Conservation (phyloP, 1,284 basidiomycete genomes). For the Vanrija sp. region DNA sequence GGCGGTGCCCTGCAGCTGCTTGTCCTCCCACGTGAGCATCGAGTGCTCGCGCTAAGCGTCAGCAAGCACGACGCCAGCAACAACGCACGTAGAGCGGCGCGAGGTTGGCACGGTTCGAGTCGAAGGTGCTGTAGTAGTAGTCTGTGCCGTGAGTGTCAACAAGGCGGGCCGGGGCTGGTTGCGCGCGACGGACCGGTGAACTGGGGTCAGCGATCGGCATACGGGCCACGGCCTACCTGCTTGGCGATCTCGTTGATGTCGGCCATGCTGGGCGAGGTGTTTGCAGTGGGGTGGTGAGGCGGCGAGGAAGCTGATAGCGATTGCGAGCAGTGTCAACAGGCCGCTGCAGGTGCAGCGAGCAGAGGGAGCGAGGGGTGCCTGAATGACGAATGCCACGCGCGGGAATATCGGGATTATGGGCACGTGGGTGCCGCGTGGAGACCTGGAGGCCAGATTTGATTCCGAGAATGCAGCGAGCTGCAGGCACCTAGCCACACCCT, state of each 20-base stretch:
- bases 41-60: conserved; percentile 65
- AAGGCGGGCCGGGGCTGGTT: neutral
- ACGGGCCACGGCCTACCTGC: conserved; percentile 29
- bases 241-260: conserved; percentile 60
- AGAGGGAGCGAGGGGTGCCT: no score
- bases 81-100: conserved; percentile 45
- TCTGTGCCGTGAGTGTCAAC: conserved; percentile 24
- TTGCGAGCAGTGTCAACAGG: no score
- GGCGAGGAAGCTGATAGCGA: neutral
- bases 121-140: conserved; percentile 50
- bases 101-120: conserved; percentile 40
- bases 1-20: conserved; percentile 58
- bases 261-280: conserved; percentile 54
- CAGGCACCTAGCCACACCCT: no score
- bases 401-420: no score
- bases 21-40: conserved; percentile 85
- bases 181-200: conserved; percentile 49
- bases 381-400: no score
- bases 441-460: no score
- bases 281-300: no score
- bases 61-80: neutral
- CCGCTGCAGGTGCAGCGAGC: no score
- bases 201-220: conserved; percentile 42
- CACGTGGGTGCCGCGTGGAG: no score
- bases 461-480: no score